Conservation (phyloP, 164 flowering plant genomes). For the Chimonanthus praecox region DNA sequence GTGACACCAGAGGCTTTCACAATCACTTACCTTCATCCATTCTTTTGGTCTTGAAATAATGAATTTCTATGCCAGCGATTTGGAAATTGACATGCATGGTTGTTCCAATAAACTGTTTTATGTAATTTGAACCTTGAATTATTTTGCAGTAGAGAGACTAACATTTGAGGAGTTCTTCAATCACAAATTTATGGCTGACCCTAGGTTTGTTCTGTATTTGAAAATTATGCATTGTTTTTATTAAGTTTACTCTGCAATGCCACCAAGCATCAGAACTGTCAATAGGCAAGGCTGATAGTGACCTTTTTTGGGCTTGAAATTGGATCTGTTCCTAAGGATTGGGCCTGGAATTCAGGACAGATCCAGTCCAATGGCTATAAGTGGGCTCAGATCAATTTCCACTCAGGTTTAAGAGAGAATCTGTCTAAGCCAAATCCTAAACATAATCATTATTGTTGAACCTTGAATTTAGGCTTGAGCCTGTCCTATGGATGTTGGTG, state of each 20-base stretch:
- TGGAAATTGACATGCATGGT: background rate
- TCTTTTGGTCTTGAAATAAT: background rate
- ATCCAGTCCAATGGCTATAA: background rate
- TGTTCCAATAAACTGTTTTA: slow-evolving; percentile 1
- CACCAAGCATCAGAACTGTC: background rate
- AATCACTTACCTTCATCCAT: background rate
- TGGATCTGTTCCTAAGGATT: background rate
- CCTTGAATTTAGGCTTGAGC: background rate
- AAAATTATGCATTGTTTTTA: background rate
- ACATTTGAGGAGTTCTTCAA: slow-evolving; percentile 58
- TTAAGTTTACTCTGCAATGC: background rate
- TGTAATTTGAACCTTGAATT: slow-evolving; percentile 8
- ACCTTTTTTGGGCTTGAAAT: background rate
- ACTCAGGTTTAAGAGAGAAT: background rate
- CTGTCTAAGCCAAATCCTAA: background rate
- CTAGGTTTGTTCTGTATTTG: slow-evolving; percentile 25
- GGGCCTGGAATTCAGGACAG: background rate
- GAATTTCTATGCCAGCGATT: background rate
- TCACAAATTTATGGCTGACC: slow-evolving; percentile 41
- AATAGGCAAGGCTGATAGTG: background rate
- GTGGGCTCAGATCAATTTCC: background rate
- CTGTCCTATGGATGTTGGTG: background rate
- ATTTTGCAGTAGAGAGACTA: slow-evolving; percentile 50
- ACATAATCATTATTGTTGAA: background rate
- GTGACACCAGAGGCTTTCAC: too few species aligned